Evolutionary conservation across 768 basidiomycete species (phyloP), one percentile per base, ranked within the genome.

Genomic region (Atractiella rhizophila): DNA sequence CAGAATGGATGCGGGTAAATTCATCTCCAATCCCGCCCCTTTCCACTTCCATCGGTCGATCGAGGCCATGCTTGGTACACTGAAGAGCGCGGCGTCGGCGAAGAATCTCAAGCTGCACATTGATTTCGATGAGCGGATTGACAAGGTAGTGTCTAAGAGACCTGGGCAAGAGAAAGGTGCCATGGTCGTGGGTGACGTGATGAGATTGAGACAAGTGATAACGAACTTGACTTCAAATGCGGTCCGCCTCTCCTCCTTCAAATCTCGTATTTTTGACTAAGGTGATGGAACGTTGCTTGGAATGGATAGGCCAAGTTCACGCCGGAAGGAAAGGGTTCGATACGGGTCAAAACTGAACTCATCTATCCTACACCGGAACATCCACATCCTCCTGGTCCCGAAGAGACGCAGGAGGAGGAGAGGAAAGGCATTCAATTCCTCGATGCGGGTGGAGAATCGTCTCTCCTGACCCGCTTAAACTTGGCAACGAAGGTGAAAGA

Each of bases 1-100:
- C 28, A 56, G 60, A 6, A 58, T 63, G 76, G 80, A 85, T 51
- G 76, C 75, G 42, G 78, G 78, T 4, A 69, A 71, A 39, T 88
- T 91, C 50, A 56, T 62, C 6, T 61, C 59, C 48, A 59, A 60
- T 10, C 51, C 58, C 0, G 58, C 62, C 43, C 66, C 67, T 0
- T 67, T 66, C 56, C 56, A 63, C 19, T 60, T 64, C 44, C 63
- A 64, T 49, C 56, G 58, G 39, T 54, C 58, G 16, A 60, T 64
- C 40, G 57, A 60, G n/a, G 51, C 59, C 10, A 61, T 63, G 32
- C 56, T 63, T 20, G 51, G 60, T 3, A 59, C 60, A 1, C 58
- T 56, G 8, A 44, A 48, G 23, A 46, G 56, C 43, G 49, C 51
- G n/a, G 49, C 53, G 2, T 43, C 49, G 4, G 44, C 50, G 1